Base-by-base conservation (phyloP, 1,139 yeast genomes). In the Zygosaccharomyces pseudobailii region DNA sequence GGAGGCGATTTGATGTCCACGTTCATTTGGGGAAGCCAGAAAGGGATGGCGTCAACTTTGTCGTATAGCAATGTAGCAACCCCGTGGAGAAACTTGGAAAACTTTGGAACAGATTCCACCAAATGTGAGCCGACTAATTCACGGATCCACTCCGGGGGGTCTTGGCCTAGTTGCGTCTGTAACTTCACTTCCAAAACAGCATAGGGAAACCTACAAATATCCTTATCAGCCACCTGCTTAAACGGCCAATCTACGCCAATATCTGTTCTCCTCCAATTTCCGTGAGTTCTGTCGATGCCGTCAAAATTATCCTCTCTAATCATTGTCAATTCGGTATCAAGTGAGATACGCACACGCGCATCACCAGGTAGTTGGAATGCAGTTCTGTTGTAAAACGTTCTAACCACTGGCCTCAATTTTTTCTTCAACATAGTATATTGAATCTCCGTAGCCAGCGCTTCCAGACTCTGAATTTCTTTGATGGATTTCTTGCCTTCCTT, bases 341-440 rank as follows among this genome's bases (percentile, higher is more conserved):
- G 80, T 43, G 97, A 92, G 56, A 94, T 92, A 75, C 98, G 89
- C 41, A 92, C 98, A 65, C 98, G 81, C 3, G 98, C 98, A 69
- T 92, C 98, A 52, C 98, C 98, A 3, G 98, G 98, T 50, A 92
- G 79, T 71, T 92, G 98, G 79, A 92, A 92, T 6, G 98, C 98
- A 38, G 98, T 92, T 75, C 98, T 85, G 70, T 90, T 89, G 71
- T 92, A 92, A 69, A 92, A 92, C 1, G 97, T 87, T 69, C 98
- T 81, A 72, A 88, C 85, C 35, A 90, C 97, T 1, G 98, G 98
- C 63, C 97, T 80, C 66, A 87, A 75, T 67, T 84, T 84, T 65
- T 85, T 83, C 63, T 86, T 87, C 58, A 92, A 71, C 51, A 88
- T 83, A 41, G 95, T 78, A 69, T 90, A 92, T 71, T 92, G 98